A percentile compares a stretch with the other conserved stretches of the same genome.
These are phyloP conservation scores for Phoma sp. DNA, from an alignment of 2,329 filamentous ascomycete genomes.

Conservation along the genomic window DNA sequence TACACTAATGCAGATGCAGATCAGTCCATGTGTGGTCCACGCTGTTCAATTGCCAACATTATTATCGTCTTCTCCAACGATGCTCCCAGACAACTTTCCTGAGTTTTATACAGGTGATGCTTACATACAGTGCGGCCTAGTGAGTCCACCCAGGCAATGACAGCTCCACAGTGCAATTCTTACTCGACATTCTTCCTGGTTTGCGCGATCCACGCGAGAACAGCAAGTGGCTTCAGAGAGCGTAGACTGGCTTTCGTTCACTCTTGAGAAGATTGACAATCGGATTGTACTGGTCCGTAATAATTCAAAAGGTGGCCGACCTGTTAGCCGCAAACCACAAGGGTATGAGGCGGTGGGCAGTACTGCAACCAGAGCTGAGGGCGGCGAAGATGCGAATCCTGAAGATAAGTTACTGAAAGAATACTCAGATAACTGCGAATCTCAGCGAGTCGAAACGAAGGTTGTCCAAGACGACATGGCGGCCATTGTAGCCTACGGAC, in stretches of 20 bases:
- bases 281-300: background rate
- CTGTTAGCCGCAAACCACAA: too few species aligned
- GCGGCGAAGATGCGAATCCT: too few species aligned
- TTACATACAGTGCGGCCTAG: background rate
- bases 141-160: slow-evolving; percentile 5
- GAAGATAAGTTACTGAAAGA: too few species aligned
- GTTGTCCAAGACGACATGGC: background rate
- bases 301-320: background rate
- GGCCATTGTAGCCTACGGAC: background rate
- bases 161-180: slow-evolving; percentile 24
- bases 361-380: too few species aligned
- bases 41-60: background rate
- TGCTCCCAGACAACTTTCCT: slow-evolving; percentile 7
- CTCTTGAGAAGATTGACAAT: slow-evolving; percentile 8
- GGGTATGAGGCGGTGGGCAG: too few species aligned
- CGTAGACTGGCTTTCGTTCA: slow-evolving; percentile 1
- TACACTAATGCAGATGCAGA: background rate
- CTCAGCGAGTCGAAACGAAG: too few species aligned
- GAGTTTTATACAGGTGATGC: slow-evolving; percentile 10
- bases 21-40: background rate
- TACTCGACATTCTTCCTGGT: slow-evolving; percentile 22
- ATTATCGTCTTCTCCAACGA: background rate
- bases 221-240: background rate
- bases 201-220: slow-evolving; percentile 3
- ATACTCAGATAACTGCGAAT: too few species aligned